These are phyloP conservation scores for Penicillium sp. DNA, from an alignment of 2,329 filamentous ascomycete species.

Conservation along the genomic window DNA sequence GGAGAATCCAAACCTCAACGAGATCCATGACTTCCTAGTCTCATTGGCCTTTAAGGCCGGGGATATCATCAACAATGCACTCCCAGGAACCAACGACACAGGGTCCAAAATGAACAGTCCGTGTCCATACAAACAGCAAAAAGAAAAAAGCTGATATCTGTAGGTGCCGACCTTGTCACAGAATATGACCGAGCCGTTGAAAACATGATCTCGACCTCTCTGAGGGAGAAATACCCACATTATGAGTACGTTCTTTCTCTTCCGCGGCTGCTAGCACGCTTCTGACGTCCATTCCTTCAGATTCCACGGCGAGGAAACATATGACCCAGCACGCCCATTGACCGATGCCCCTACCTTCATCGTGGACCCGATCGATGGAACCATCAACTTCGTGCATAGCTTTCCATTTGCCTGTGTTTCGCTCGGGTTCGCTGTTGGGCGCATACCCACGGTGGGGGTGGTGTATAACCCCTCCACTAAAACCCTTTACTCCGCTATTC, in stretches of 20 bases:
- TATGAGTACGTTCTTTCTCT: constrained; percentile 44
- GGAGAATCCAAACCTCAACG: constrained; percentile 29
- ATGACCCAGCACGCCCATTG: constrained; percentile 53
- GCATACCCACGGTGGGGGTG: constrained; percentile 55
- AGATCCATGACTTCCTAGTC: constrained; percentile 45
- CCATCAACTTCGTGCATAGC: constrained; percentile 63
- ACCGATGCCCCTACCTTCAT: constrained; percentile 58
- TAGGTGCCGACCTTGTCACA: constrained; percentile 61
- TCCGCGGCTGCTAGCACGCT: neutral
- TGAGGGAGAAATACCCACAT: constrained; percentile 53
- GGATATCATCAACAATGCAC: constrained; percentile 43
- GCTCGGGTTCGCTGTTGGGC: constrained; percentile 54
- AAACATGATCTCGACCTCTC: constrained; percentile 52
- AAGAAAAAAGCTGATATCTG: neutral
- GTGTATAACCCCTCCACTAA: constrained; percentile 61
- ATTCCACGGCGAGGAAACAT: constrained; percentile 61
- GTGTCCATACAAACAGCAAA: constrained; percentile 6
- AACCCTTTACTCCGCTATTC: constrained; percentile 55
- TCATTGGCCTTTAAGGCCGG: constrained; percentile 43
- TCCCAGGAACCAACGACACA: constrained; percentile 37
- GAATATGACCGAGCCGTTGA: constrained; percentile 64
- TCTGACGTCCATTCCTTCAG: constrained; percentile 18
- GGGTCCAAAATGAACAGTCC: constrained; percentile 49
- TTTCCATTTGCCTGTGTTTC: constrained; percentile 60
- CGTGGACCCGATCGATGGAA: constrained; percentile 64